A percentile compares a stretch with the other conserved stretches of the same genome.
Evolutionary conservation across 2,329 filamentous ascomycete genomes (phyloP).

Genomic region (Claviceps sp.): DNA sequence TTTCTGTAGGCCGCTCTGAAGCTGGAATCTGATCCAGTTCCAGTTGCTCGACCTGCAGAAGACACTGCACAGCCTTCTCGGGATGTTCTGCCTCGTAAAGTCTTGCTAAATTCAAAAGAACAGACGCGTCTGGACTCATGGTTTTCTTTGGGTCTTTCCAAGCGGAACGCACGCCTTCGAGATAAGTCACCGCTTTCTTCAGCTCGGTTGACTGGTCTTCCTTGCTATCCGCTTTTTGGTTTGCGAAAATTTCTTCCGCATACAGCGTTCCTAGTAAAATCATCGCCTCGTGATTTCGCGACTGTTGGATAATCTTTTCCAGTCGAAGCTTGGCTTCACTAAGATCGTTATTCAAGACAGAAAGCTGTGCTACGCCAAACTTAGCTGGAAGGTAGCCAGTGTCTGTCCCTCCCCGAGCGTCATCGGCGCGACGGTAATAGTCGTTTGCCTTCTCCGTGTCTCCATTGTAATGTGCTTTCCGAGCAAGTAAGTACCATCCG

Average conservation of each 20-base stretch:
- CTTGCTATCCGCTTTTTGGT: constrained; percentile 55
- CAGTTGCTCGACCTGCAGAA: constrained; percentile 83
- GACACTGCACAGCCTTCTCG: constrained; percentile 82
- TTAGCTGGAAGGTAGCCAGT: constrained; percentile 87
- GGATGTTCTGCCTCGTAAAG: constrained; percentile 78
- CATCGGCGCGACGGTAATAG: constrained; percentile 81
- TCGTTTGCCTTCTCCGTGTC: constrained; percentile 65
- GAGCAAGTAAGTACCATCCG: constrained; percentile 87
- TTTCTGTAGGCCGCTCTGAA: constrained; percentile 48
- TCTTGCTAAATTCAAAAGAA: constrained; percentile 80
- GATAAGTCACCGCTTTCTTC: constrained; percentile 72
- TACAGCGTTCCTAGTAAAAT: constrained; percentile 82
- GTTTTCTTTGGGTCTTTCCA: constrained; percentile 94
- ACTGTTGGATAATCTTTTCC: constrained; percentile 85
- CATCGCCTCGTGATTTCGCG: constrained; percentile 77
- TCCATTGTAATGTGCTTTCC: constrained; percentile 77
- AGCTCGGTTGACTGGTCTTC: constrained; percentile 79
- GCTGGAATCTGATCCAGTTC: constrained; percentile 67
- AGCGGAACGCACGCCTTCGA: constrained; percentile 71
- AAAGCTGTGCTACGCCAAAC: constrained; percentile 83
- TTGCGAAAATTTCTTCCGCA: constrained; percentile 83
- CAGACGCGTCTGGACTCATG: constrained; percentile 65
- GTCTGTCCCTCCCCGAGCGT: constrained; percentile 82
- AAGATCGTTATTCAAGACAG: constrained; percentile 69
- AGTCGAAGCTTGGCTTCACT: constrained; percentile 86